These are phyloP conservation scores for Trichophyton rubrum DNA, from an alignment of 2,329 filamentous ascomycete genomes.

Conservation along the genomic window DNA sequence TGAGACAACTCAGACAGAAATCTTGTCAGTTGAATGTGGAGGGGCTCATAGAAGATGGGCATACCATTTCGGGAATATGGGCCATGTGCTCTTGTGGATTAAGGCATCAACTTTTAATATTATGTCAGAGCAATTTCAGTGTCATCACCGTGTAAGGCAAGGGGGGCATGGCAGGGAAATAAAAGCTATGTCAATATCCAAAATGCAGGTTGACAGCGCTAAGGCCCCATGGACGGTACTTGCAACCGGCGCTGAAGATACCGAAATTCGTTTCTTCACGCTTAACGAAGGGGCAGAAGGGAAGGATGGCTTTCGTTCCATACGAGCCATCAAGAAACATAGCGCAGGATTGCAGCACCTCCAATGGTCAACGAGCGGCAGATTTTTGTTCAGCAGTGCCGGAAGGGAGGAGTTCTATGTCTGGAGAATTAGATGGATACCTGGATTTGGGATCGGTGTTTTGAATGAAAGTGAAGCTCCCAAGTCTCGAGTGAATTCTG, in stretches of 20 bases:
- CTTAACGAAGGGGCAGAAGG: constrained; percentile 12
- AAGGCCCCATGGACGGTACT: constrained; percentile 31
- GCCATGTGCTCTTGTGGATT: constrained; percentile 58
- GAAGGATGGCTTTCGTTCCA: constrained; percentile 33
- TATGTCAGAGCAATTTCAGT: constrained; percentile 28
- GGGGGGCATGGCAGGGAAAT: constrained; percentile 85
- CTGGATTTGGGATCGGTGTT: constrained; percentile 42
- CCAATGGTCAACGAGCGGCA: constrained; percentile 54
- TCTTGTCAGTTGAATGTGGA: constrained; percentile 66
- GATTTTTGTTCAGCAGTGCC: constrained; percentile 70
- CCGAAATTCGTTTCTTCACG: constrained; percentile 57
- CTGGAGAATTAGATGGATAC: constrained; percentile 54
- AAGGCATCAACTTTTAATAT: constrained; percentile 48
- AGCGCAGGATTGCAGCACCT: constrained; percentile 72
- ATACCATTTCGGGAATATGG: constrained; percentile 28
- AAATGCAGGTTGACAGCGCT: background rate
- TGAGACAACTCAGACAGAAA: constrained; percentile 54
- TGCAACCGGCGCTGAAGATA: constrained; percentile 60
- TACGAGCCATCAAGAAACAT: constrained; percentile 61
- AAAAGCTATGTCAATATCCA: constrained; percentile 45
- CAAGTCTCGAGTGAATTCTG: constrained; percentile 40
- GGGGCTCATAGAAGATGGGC: constrained; percentile 71
- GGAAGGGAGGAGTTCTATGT: constrained; percentile 82
- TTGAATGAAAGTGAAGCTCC: constrained; percentile 41
- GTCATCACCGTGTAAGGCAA: constrained; percentile 42